Evolutionary conservation across 2,329 filamentous ascomycete species (phyloP).

Genomic region (Fusarium secorum): DNA sequence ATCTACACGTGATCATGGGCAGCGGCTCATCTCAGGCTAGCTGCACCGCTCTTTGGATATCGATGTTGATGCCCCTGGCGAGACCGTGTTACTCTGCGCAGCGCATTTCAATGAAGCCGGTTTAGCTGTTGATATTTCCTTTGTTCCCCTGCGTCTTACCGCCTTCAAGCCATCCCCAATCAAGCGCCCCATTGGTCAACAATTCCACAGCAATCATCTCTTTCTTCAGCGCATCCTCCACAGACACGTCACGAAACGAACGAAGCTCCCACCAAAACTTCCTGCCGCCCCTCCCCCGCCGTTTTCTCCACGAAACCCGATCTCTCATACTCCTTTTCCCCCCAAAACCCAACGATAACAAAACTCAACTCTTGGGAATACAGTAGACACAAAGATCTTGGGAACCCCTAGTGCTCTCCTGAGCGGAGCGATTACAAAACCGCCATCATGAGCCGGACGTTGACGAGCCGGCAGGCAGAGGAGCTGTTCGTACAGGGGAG

Average conservation of each 20-base stretch:
- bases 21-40: conserved; percentile 5
- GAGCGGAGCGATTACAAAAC: conserved; percentile 29
- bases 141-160: conserved; percentile 21
- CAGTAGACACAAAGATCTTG: neutral
- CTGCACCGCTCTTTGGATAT: conserved; percentile 31
- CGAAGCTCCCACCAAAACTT: conserved; percentile 36
- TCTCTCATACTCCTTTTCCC: conserved; percentile 9
- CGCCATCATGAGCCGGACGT: conserved; percentile 34
- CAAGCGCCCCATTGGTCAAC: conserved; percentile 9
- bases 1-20: conserved; percentile 18
- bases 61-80: conserved; percentile 28
- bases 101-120: conserved; percentile 22
- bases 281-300: conserved; percentile 33
- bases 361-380: neutral
- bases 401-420: conserved; percentile 4
- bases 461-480: conserved; percentile 72
- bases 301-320: conserved; percentile 30
- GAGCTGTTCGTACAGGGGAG: conserved; percentile 73
- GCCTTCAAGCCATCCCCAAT: neutral
- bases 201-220: neutral
- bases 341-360: neutral
- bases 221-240: conserved; percentile 28
- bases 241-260: conserved; percentile 36
- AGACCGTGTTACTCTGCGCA: conserved; percentile 23
- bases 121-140: conserved; percentile 22